Base-by-base conservation (phyloP, 192 early-diverging fungal species). In the Lobosporangium transversale region DNA sequence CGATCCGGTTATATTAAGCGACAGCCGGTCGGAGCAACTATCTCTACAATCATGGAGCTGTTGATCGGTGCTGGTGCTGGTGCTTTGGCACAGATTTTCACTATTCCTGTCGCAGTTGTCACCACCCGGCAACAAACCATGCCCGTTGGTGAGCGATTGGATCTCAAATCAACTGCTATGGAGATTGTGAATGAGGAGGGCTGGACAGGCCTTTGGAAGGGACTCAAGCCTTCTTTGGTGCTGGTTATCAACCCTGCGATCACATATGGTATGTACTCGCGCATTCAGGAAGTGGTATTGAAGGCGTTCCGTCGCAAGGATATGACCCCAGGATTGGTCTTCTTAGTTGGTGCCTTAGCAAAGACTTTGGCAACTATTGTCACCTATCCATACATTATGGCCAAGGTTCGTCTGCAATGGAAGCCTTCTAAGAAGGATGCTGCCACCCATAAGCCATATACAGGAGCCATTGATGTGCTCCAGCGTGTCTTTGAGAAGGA, bases 361-460 rank as follows among this genome's bases (percentile, higher is more conserved):
- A 99, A 99, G 69, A 95, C 96, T 0, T 78, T 99, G 73, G 97
- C 92, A 8, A 95, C 93, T 23, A 79, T 92, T 15, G 70, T 92
- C 53, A 93, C 89, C 18, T 94, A 99, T 66, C 96, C 97, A 24
- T 99, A 98, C 70, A 99, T 99, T 78, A 98, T 99, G 97, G 97
- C 97, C 45, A 99, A 99, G 68, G 94, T 98, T 23, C 83, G 95
- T 51, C 87, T 99, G 63, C 97, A 99, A 76, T 95, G 92, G 91
- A 92, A 89, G 67, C 92, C 91, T 26, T 85, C 90, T 48, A 91
- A 92, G 70, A 76, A 66, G 53, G 68, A 75, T 63, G 66, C 70
- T 35, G 61, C 53, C 33, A 80, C 65, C 18, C 50, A 61, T 51
- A 76, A 88, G 51, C 83, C 87, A 24, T 97, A 99, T 79, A 93